A percentile compares a stretch with the other conserved stretches of the same genome.
These are phyloP conservation scores for Trichoderma simmonsii DNA, from an alignment of 2,329 filamentous ascomycete species.

Conservation along the genomic window DNA sequence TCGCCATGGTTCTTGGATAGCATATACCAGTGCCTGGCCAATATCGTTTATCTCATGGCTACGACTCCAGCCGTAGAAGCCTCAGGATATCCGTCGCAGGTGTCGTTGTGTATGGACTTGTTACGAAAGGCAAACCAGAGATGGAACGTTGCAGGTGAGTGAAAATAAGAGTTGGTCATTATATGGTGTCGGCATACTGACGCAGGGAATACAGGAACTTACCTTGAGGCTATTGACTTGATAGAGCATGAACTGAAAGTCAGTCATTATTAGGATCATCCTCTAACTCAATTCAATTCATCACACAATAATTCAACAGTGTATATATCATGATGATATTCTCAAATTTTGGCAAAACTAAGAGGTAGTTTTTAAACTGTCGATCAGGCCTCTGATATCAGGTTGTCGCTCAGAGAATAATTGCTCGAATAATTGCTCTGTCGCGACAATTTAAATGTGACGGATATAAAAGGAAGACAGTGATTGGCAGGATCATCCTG, in stretches of 20 bases:
- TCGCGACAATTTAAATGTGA: background rate
- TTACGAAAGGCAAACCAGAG: slow-evolving; percentile 6
- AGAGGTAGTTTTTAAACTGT: too few species aligned
- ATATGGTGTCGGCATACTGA: background rate
- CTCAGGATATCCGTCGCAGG: background rate
- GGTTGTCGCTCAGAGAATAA: background rate
- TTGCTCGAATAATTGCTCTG: background rate
- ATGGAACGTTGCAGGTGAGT: slow-evolving; percentile 16
- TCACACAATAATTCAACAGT: background rate
- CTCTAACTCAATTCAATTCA: background rate
- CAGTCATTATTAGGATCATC: background rate
- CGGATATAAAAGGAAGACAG: background rate
- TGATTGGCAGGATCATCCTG: background rate
- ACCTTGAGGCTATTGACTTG: slow-evolving; percentile 8
- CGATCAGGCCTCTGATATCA: background rate
- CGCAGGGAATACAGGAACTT: background rate
- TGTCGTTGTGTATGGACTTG: background rate
- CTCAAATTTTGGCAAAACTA: background rate
- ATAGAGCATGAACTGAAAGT: slow-evolving; percentile 6
- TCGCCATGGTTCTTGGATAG: slow-evolving; percentile 17
- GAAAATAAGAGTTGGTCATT: background rate
- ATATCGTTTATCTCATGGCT: background rate
- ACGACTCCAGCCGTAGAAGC: background rate
- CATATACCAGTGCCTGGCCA: slow-evolving; percentile 13
- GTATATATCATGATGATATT: background rate